A percentile compares a stretch with the other conserved stretches of the same genome.
Evolutionary conservation across 345 rosid genomes (phyloP).

Genomic region (Gossypium arboreum): DNA sequence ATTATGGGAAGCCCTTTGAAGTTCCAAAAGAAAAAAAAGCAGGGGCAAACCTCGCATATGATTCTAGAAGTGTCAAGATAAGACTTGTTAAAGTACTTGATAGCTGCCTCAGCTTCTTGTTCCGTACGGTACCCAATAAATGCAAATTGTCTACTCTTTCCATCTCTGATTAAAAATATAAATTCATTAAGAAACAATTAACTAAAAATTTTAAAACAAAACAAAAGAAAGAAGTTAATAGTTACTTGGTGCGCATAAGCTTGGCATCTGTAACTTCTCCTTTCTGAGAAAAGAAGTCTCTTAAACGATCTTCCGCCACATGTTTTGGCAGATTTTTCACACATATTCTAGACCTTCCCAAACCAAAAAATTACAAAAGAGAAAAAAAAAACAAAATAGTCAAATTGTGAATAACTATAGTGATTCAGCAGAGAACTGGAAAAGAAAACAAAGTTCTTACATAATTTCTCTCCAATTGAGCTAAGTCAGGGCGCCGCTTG

Average conservation of each 20-base stretch:
- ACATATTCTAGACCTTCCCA: conserved; percentile 73
- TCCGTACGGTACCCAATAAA: conserved; percentile 75
- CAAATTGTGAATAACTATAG: not conserved
- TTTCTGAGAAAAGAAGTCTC: conserved; percentile 64
- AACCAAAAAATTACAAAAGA: not conserved
- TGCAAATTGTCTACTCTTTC: conserved; percentile 80
- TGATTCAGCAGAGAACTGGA: not conserved
- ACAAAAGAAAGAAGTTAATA: not conserved
- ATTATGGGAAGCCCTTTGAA: not conserved
- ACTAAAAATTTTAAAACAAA: not conserved
- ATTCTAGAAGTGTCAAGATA: conserved; percentile 60
- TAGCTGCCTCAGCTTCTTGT: conserved; percentile 76
- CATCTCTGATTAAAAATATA: conserved; percentile 47
- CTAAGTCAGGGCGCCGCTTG: not conserved
- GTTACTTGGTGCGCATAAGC: conserved; percentile 70
- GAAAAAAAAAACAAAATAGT: not conserved
- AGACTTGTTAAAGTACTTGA: conserved; percentile 64
- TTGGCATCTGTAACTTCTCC: conserved; percentile 82
- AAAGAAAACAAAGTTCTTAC: not conserved
- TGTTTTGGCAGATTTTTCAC: conserved; percentile 76
- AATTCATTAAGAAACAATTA: not conserved
- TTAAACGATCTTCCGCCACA: conserved; percentile 58
- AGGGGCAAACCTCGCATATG: conserved; percentile 65
- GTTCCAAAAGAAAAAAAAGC: not conserved
- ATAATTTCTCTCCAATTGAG: not conserved